Evolutionary conservation across 768 basidiomycete species (phyloP).

Genomic region (Trametes sanguinea): DNA sequence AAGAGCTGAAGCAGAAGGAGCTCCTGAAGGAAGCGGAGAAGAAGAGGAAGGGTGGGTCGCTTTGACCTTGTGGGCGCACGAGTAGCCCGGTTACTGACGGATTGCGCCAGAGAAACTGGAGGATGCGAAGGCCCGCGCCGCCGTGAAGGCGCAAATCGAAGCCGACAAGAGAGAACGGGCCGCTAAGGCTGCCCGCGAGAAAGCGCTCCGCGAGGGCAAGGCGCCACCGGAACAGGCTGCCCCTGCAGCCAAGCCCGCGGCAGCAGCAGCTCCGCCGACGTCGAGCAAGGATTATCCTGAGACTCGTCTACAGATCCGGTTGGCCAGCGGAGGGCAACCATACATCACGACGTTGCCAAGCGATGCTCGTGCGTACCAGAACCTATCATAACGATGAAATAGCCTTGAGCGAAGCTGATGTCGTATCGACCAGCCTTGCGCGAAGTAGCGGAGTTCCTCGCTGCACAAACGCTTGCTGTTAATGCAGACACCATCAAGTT

Average conservation of each 20-base stretch:
- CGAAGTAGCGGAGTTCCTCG: constrained; percentile 87
- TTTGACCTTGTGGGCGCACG: neutral
- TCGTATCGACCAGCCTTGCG: constrained; percentile 57
- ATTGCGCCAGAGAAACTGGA: constrained; percentile 75
- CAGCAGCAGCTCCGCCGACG: constrained; percentile 41
- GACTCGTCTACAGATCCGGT: constrained; percentile 87
- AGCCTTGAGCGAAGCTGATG: neutral
- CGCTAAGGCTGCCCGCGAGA: constrained; percentile 86
- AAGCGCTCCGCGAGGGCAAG: constrained; percentile 84
- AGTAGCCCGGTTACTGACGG: neutral
- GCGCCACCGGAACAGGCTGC: constrained; percentile 39
- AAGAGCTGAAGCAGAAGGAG: constrained; percentile 78
- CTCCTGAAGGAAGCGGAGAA: constrained; percentile 81
- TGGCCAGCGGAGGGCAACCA: constrained; percentile 79
- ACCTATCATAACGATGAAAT: neutral
- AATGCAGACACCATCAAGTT: constrained; percentile 80
- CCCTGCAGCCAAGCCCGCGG: constrained; percentile 36
- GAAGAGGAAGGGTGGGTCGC: constrained; percentile 64
- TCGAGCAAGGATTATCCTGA: constrained; percentile 79
- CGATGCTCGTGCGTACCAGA: constrained; percentile 61
- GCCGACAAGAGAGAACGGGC: constrained; percentile 89
- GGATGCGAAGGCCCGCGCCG: constrained; percentile 82
- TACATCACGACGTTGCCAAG: constrained; percentile 80
- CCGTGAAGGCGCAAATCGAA: constrained; percentile 92
- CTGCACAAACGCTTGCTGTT: constrained; percentile 66